These are phyloP conservation scores for Trichophyton benhamiae DNA, from an alignment of 2,329 filamentous ascomycete species.

Conservation along the genomic window DNA sequence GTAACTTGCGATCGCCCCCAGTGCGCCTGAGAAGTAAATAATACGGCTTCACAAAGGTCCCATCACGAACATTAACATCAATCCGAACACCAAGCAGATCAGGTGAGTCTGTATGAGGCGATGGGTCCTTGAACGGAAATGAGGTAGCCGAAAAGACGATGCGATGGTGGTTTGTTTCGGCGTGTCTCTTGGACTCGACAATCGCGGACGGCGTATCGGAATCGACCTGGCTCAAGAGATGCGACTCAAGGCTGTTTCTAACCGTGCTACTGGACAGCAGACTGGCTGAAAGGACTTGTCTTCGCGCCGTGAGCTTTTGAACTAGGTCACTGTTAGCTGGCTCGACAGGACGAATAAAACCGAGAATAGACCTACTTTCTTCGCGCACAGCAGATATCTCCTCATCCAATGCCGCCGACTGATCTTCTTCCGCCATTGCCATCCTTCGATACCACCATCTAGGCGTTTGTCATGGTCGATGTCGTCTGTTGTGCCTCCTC, in stretches of 20 bases:
- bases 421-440: neutral
- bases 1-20: conserved; percentile 14
- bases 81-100: conserved; percentile 32
- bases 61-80: conserved; percentile 29
- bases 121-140: conserved; percentile 36
- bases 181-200: conserved; percentile 22
- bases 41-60: conserved; percentile 32
- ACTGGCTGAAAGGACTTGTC: conserved; percentile 29
- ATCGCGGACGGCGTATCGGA: conserved; percentile 25
- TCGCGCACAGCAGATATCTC: conserved; percentile 31
- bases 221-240: conserved; percentile 7
- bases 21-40: conserved; percentile 29
- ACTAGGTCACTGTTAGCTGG: conserved; percentile 21
- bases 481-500: neutral
- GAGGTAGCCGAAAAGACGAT: conserved; percentile 34
- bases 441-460: neutral
- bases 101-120: conserved; percentile 19
- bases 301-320: conserved; percentile 26
- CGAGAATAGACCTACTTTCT: conserved; percentile 25
- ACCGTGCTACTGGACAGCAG: conserved; percentile 30
- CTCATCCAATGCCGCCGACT: conserved; percentile 20
- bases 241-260: conserved; percentile 21
- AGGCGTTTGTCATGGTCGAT: neutral
- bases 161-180: conserved; percentile 31
- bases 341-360: neutral